phyloP scores from a whole-genome alignment of 1,284 basidiomycete genomes.

The Ganoderma sinense region DNA sequence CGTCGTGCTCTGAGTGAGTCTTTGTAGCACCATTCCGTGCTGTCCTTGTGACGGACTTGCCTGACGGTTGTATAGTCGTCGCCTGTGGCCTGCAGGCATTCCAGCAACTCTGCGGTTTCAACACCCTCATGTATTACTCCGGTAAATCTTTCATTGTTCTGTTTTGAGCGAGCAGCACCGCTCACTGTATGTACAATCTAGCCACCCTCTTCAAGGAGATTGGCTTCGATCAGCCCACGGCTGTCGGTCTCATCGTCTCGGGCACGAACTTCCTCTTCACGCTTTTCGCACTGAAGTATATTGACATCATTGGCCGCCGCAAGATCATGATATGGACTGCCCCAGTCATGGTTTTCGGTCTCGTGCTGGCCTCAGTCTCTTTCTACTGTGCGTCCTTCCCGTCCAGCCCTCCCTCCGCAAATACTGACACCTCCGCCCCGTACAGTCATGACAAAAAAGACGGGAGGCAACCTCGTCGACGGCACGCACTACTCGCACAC shows the following conservation, averaged over 20 bases:
- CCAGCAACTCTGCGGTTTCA: conserved; percentile 83
- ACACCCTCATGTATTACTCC: conserved; percentile 77
- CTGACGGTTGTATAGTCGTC: conserved; percentile 54
- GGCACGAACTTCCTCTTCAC: conserved; percentile 87
- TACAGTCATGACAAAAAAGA: conserved; percentile 71
- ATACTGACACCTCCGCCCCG: not conserved
- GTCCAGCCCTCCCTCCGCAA: not conserved
- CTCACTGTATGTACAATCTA: not conserved
- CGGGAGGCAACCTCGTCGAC: conserved; percentile 70
- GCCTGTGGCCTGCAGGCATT: conserved; percentile 84
- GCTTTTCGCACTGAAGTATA: conserved; percentile 81
- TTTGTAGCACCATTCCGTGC: not conserved
- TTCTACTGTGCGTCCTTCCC: conserved; percentile 69
- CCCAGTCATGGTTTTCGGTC: conserved; percentile 80
- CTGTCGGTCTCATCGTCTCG: conserved; percentile 81
- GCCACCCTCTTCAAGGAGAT: conserved; percentile 83
- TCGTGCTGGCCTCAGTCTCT: conserved; percentile 75
- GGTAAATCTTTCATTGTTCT: conserved; percentile 17
- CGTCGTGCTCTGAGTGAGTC: conserved; percentile 75
- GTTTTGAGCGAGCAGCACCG: not conserved
- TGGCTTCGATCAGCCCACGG: conserved; percentile 83
- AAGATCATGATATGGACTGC: conserved; percentile 81
- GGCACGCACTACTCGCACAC: conserved; percentile 68
- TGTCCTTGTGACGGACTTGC: not conserved
- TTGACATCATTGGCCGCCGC: conserved; percentile 81